Conservation (phyloP, 768 basidiomycete genomes). For the Psilocybe azurescens region DNA sequence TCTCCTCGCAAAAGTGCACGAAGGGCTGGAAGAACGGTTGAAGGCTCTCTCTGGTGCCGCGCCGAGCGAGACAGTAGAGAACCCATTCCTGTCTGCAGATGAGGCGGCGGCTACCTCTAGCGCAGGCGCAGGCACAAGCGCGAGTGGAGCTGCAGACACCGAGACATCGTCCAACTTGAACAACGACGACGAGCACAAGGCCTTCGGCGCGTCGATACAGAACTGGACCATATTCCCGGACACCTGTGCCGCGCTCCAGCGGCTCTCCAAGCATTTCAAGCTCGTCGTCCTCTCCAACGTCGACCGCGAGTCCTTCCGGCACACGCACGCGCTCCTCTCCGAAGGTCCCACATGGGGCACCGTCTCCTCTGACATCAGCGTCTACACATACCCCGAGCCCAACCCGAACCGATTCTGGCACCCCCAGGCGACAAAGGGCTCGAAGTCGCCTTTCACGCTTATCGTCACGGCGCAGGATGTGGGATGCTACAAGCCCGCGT, state of each 20-base stretch:
- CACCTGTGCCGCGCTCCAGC: constrained; percentile 60
- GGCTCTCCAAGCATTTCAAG: constrained; percentile 66
- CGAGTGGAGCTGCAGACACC: constrained; percentile 22
- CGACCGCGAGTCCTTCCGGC: constrained; percentile 64
- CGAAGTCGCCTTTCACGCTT: constrained; percentile 65
- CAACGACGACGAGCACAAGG: constrained; percentile 37
- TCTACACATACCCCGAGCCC: constrained; percentile 38
- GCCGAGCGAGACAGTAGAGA: neutral
- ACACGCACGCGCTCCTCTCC: constrained; percentile 62
- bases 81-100: neutral
- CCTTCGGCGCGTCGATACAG: constrained; percentile 64
- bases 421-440: constrained; percentile 42
- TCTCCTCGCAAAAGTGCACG: constrained; percentile 57
- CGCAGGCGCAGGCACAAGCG: constrained; percentile 16
- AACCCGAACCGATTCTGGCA: constrained; percentile 47
- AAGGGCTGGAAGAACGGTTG: constrained; percentile 40
- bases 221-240: constrained; percentile 74
- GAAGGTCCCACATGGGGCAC: constrained; percentile 34
- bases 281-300: constrained; percentile 81
- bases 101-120: constrained; percentile 9
- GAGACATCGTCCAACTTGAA: constrained; percentile 12
- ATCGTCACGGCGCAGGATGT: constrained; percentile 76
- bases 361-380: constrained; percentile 22
- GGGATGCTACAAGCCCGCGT: constrained; percentile 74
- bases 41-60: constrained; percentile 33